phyloP scores from a whole-genome alignment of 306 rosid species.

The Citrullus mucosospermus region DNA sequence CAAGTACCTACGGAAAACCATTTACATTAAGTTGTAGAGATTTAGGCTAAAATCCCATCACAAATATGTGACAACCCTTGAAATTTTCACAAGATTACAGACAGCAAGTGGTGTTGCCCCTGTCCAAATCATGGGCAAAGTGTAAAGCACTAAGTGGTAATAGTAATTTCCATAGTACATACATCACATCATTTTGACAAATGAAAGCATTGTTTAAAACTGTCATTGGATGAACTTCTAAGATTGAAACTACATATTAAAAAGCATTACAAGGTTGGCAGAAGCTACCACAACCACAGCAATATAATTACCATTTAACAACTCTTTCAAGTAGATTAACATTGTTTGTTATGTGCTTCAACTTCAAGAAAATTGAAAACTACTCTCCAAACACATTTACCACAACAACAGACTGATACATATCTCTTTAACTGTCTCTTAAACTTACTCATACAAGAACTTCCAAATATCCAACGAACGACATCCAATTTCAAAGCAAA shows the following conservation, averaged over 20 bases:
- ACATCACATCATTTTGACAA: neutral
- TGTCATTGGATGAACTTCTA: neutral
- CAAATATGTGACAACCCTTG: neutral
- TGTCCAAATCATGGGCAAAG: neutral
- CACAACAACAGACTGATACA: neutral
- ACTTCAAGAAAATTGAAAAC: neutral
- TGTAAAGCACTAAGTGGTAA: neutral
- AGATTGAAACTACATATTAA: neutral
- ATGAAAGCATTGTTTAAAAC: neutral
- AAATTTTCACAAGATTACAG: neutral
- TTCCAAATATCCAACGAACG: neutral
- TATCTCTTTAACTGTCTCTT: neutral
- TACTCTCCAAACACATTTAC: neutral
- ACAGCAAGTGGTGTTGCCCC: neutral
- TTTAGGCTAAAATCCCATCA: neutral
- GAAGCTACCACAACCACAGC: neutral
- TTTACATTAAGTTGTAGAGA: neutral
- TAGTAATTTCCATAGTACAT: neutral
- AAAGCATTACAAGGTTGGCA: neutral
- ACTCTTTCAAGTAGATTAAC: neutral
- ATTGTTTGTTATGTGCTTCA: neutral
- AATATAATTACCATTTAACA: neutral
- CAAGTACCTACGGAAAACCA: slow-evolving; percentile 39
- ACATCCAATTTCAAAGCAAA: neutral
- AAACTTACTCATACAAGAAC: neutral